Base-by-base conservation (phyloP, 2,329 filamentous ascomycete species). In the Macrophomina tecta region DNA sequence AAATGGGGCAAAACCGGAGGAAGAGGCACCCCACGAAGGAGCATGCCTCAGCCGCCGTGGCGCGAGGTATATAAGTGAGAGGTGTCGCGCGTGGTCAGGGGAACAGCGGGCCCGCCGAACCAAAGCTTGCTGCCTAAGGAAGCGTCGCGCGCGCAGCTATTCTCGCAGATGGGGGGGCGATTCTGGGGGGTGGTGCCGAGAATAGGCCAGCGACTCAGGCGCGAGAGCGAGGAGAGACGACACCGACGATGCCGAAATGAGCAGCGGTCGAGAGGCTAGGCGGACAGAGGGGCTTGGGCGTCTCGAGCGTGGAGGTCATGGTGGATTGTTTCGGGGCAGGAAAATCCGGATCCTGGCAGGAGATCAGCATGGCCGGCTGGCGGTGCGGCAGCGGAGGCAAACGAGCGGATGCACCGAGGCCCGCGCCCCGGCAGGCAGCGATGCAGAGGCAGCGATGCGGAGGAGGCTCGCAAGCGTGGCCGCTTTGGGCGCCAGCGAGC, bases 21-120 rank as follows among this genome's bases (percentile, higher is more conserved):
- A 62, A 38, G 18, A 49, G n/a, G 58, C 58, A 62, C 58, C 42
- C 42, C 58, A 49, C 58, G 42, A 28, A 36, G 45, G 58, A 62
- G 45, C 58, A 62, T 62, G 45, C 58, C 58, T 62, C 58, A 62
- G 14, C 58, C 56, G 56, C 56, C 28, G 56, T 61, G 56, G 56
- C 56, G 30, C 58, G 45, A 62, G 58, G 45, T 62, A 62, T 62
- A 62, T 62, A 62, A 62, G 58, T 16, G 30, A 49, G 6, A 8
- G 45, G 8, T 8, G 42, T 38, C 58, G 28, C 36, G 58, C 58
- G 5, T 6, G 42, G 42, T 49, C 58, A 62, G 58, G 58, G 58
- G 58, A 62, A 62, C 42, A 38, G 58, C 45, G 58, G 58, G 7
- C 55, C 28, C 42, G 42, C 45, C 30, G 30, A 14, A 38, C n/a